Base-by-base conservation (phyloP, 768 basidiomycete genomes). In the Fistulinella prunicolor region DNA sequence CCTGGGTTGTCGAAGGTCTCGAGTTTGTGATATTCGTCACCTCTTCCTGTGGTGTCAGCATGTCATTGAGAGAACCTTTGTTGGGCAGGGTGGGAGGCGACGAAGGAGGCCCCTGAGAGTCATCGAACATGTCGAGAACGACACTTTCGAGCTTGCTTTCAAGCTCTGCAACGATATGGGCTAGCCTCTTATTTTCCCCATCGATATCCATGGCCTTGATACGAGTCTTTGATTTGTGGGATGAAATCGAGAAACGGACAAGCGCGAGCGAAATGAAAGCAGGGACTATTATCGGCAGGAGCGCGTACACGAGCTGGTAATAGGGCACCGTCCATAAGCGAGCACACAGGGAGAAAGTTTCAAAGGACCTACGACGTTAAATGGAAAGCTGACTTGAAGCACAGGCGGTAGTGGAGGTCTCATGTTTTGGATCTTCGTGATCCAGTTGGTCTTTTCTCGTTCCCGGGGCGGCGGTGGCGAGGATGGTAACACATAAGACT, bases 271-370 rank as follows among this genome's bases (percentile, higher is more conserved):
- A 73, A 14, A 89, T 36, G 49, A 83, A 56, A 3, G 78, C 56
- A 1, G 89, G 88, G 1, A 90, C 55, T 10, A 93, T 63, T 36
- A 92, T 36, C 0, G 91, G 90, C 9, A 89, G 65, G 16, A 80
- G 47, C 1, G 70, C 46, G 54, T 81, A 81, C 4, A 85, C 41
- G 12, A 80, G 46, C 84, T 86, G 53, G 12, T 26, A n/a, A 30
- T 21, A 36, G 46, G 24, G 34, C 22, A 41, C 10, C 42, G 46
- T 54, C 23, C 30, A 38, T 50, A 16, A 47, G 17, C 10, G 22
- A 13, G 49, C 30, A 29, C 2, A 23, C 21, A 8, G 17, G 4
- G 43, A 28, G 39, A 39, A 42, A 16, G 9, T 6, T n/a, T 22
- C 23, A 30, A 34, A 10, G 3, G 8, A 68, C 84, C 47, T 55